These are phyloP conservation scores for Rhododendron henanense DNA, from an alignment of 148 eudicot genomes.

Conservation along the genomic window DNA sequence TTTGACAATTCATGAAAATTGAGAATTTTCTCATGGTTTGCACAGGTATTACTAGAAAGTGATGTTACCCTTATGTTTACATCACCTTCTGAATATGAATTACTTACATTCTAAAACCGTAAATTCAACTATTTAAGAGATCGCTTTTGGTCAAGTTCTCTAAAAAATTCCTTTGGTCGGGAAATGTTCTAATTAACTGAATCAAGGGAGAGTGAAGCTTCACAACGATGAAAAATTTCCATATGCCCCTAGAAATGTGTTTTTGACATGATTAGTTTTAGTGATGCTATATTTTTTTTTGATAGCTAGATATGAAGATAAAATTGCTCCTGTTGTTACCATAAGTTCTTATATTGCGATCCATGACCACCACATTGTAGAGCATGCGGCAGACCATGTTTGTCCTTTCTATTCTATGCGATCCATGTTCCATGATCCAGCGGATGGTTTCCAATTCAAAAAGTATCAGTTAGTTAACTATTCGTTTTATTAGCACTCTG, in stretches of 20 bases:
- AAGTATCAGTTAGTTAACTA: not conserved
- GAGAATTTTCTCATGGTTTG: not conserved
- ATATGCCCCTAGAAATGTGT: not conserved
- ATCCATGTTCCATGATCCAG: not conserved
- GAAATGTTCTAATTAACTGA: not conserved
- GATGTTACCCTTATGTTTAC: not conserved
- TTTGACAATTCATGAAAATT: not conserved
- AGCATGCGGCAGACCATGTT: not conserved
- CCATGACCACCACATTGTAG: not conserved
- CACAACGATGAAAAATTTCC: not conserved
- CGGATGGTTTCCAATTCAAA: not conserved
- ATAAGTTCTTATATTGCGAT: not conserved
- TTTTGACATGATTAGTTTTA: not conserved
- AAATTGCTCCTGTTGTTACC: not conserved
- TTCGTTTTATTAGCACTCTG: not conserved
- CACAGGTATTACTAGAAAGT: not conserved
- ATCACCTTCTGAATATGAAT: not conserved
- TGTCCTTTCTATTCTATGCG: not conserved
- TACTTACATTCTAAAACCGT: not conserved
- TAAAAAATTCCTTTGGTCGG: not conserved
- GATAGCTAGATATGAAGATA: not conserved
- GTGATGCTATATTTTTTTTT: not conserved
- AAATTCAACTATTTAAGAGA: not conserved
- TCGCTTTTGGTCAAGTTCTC: not conserved
- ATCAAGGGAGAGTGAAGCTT: not conserved